Evolutionary conservation across 305 asterid genomes (phyloP).

Genomic region (Fraxinus baroniana): DNA sequence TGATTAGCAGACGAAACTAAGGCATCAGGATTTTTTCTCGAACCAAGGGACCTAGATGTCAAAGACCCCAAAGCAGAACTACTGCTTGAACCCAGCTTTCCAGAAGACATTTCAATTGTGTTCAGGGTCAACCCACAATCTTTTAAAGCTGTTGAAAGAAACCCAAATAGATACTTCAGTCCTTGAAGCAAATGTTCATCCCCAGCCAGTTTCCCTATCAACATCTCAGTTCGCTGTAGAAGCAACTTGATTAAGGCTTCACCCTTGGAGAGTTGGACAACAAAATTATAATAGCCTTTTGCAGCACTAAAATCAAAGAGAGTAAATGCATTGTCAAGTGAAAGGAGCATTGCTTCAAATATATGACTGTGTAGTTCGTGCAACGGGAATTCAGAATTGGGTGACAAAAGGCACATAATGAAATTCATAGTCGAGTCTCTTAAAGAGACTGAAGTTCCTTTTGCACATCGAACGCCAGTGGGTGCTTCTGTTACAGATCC

Average conservation of each 20-base stretch:
- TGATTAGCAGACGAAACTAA: constrained; percentile 70
- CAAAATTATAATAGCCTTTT: constrained; percentile 59
- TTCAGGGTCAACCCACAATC: constrained; percentile 62
- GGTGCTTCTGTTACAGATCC: constrained; percentile 59
- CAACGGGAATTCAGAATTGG: constrained; percentile 44
- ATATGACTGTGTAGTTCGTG: constrained; percentile 67
- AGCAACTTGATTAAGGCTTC: constrained; percentile 66
- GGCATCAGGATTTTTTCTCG: constrained; percentile 68
- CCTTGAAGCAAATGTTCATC: constrained; percentile 79
- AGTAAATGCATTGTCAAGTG: constrained; percentile 82
- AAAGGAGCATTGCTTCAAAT: constrained; percentile 71
- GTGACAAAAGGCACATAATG: constrained; percentile 55
- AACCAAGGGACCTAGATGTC: constrained; percentile 61
- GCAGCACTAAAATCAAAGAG: constrained; percentile 60
- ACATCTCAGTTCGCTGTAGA: constrained; percentile 56
- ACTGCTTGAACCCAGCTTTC: constrained; percentile 52
- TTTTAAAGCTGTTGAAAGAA: constrained; percentile 54
- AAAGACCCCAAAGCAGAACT: constrained; percentile 59
- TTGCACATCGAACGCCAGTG: constrained; percentile 37
- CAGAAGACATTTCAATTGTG: constrained; percentile 51
- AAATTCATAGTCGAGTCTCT: constrained; percentile 80
- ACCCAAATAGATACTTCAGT: constrained; percentile 74
- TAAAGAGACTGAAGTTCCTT: constrained; percentile 63
- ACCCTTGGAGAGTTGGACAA: constrained; percentile 76
- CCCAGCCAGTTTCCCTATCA: constrained; percentile 75